phyloP scores from a whole-genome alignment of 176 grass and related monocot genomes.

The Themeda triandra region DNA sequence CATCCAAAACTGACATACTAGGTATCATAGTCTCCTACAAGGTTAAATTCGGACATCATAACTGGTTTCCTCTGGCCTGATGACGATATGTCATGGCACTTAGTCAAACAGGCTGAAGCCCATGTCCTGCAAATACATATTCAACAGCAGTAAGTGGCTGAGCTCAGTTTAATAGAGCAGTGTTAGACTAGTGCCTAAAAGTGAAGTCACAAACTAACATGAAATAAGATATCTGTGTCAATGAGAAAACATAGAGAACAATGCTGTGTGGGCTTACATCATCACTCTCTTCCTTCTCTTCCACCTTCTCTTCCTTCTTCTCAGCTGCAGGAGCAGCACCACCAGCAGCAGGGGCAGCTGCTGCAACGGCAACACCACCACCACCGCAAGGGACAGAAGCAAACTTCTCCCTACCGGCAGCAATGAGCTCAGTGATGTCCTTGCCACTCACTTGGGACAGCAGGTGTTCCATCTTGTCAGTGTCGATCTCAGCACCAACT shows the following conservation, averaged over 20 bases:
- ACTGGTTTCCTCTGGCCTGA: background rate
- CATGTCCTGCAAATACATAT: constrained; percentile 31
- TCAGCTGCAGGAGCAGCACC: constrained; percentile 27
- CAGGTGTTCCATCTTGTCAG: constrained; percentile 36
- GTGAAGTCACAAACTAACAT: background rate
- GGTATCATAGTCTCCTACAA: background rate
- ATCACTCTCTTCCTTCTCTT: constrained; percentile 64
- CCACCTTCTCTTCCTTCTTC: constrained; percentile 63
- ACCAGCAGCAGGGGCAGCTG: background rate
- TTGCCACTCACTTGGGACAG: constrained; percentile 40
- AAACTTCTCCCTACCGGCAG: constrained; percentile 56
- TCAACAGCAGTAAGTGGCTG: background rate
- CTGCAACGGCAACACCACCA: constrained; percentile 11
- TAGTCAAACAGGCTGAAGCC: constrained; percentile 43
- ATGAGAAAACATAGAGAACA: background rate
- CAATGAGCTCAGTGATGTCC: constrained; percentile 53
- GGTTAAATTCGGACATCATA: background rate
- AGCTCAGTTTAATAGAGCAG: background rate
- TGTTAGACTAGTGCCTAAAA: background rate
- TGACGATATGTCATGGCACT: background rate
- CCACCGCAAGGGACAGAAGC: constrained; percentile 47
- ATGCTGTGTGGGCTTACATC: constrained; percentile 32
- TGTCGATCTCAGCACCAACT: constrained; percentile 55
- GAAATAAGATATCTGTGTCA: background rate
- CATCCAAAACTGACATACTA: background rate